Evolutionary conservation across 108 stramenopile genomes (phyloP).

Genomic region (Cyclotella baltica): DNA sequence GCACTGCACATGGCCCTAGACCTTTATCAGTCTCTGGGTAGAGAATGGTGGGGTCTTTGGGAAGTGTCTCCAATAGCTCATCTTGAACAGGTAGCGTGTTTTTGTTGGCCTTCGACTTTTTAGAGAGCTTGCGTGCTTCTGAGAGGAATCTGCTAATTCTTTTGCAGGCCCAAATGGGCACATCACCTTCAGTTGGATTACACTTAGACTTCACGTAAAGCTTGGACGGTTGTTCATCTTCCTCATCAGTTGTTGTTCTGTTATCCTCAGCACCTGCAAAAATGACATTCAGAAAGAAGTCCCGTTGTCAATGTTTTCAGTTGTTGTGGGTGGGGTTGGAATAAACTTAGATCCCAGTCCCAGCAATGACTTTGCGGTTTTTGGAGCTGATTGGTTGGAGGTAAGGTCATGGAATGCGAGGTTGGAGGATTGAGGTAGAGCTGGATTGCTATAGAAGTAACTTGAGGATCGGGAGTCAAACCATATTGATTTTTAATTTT

Average conservation of each 20-base stretch:
- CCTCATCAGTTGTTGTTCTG: not conserved
- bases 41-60: not conserved
- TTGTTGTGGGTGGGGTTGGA: not conserved
- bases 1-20: conserved; percentile 1
- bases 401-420: conserved; percentile 8
- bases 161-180: not conserved
- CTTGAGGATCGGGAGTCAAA: not conserved
- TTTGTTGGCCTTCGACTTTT: no score
- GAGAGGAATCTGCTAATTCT: not conserved
- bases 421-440: not conserved
- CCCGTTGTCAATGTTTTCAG: not conserved
- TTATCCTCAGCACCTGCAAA: conserved; percentile 5
- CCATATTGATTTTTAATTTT: not conserved
- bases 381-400: not conserved
- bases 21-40: not conserved
- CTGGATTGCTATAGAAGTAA: not conserved
- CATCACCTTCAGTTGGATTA: not conserved
- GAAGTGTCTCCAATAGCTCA: not conserved
- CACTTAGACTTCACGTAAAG: conserved; percentile 4
- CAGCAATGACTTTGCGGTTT: not conserved
- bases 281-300: not conserved
- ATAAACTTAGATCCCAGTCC: not conserved
- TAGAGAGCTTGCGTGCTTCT: not conserved
- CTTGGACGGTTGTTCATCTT: not conserved
- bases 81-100: conserved; percentile 4